Base-by-base conservation (phyloP, 2,329 filamentous ascomycete species). In the Ophiocordyceps australis region DNA sequence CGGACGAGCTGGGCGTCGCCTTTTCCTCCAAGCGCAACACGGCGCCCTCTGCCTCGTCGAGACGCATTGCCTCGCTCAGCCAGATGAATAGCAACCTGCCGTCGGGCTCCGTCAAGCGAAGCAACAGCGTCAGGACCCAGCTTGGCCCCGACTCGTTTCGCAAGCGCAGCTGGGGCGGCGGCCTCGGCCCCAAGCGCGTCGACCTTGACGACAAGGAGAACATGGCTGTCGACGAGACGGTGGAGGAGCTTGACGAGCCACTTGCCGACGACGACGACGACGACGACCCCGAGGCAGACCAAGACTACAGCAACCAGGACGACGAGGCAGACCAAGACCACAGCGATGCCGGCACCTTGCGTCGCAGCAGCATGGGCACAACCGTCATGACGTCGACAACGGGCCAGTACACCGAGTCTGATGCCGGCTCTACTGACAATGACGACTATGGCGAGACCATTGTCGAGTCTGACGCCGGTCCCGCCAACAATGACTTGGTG, bases 51-150 rank as follows among this genome's bases (percentile, higher is more conserved):
- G 57, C 52, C 40, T 60, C 74, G 43, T 64, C 72, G 44, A 67
- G 86, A 21, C 73, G 89, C 25, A 94, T 95, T 40, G 66, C 91
- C 31, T 93, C 82, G 26, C 67, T 95, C 19, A 91, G 77, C 45
- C 81, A 94, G 50, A 91, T 95, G 38, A 80, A 71, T 28, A 74
- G 75, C 45, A 86, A 89, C 41, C 59, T 68, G 18, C 58, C 71
- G 5, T 54, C 52, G 7, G 63, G 67, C 13, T 70, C 67, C 24
- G 59, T 92, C 35, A 76, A 75, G 53, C 65, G 79, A 32, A 85
- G 76, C 46, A 76, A 85, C 45, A 83, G 77, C 30, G 76, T 82
- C 36, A 74, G 78, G 38, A 69, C 68, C 14, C 61, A 70, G 16
- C 55, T 52, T 5, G 42, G 36, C 14, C 37, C 34, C 20, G 57